Evolutionary conservation across 441 rosid species (phyloP), one percentile per base, ranked within the genome.

Genomic region (Pelargonium myrrhifolium): DNA sequence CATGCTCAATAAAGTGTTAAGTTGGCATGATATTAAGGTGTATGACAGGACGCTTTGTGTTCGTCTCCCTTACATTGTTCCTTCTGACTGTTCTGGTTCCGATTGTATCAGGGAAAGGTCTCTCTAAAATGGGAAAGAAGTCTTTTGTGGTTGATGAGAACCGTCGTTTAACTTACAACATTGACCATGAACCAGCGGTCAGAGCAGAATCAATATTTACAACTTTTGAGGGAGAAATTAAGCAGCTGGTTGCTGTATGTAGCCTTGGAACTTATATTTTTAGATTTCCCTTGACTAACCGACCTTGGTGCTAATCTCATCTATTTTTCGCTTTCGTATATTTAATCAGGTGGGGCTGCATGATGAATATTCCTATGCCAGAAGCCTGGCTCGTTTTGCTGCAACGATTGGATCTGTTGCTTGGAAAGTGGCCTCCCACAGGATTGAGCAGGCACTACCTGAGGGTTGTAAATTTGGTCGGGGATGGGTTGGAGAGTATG

Each of bases 401-500:
- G 96, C 93, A 14, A 85, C 89, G 64, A 89, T 92, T 68, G 96
- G 98, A 73, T 90, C 98, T 59, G 66, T 78, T 60, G 93, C 96
- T 43, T 92, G 98, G 98, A 85, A 79, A 71, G 80, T 85, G 77
- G 95, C 96, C 51, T 84, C 93, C 28, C 81, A 84, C 53, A 83
- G 89, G 77, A 89, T 90, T 72, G 90, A 93, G 80, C 86, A 79
- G 78, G 84, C 94, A 68, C 74, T 93, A 68, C 93, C 97, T 70
- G 75, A 83, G 18, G 98, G 86, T 17, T 83, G 74, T 71, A 93
- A 93, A 83, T 93, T 82, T 77, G 98, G 98, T 37, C 92, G 86
- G 43, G 97, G 98, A n/a, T 90, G 98, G 98, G 97, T 93, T 55
- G 96, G 89, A 72, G 98, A 93, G 70, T 90, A 93, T 53, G 97